Evolutionary conservation across 345 rosid species (phyloP).

Genomic region (Dovyalis caffra): DNA sequence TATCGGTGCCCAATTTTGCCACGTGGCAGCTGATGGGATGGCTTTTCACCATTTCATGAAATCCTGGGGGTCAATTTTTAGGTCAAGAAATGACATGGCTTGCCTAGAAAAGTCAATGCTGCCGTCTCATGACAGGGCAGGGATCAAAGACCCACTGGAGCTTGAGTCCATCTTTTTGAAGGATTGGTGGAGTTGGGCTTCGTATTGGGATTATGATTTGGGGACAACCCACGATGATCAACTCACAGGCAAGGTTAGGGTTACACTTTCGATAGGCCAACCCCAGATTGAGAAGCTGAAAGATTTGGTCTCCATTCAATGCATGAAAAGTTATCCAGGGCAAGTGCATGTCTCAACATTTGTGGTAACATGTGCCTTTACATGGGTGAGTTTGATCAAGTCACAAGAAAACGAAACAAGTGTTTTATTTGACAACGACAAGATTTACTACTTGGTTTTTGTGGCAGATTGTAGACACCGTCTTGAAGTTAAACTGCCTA

Average conservation of each 20-base stretch:
- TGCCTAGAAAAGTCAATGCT: background rate
- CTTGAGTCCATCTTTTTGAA: conserved; percentile 16
- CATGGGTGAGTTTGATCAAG: conserved; percentile 36
- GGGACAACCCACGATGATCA: background rate
- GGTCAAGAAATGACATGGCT: conserved; percentile 1
- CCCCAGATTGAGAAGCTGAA: conserved; percentile 22
- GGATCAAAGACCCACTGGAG: conserved; percentile 23
- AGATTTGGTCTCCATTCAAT: conserved; percentile 1
- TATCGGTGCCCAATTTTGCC: conserved; percentile 24
- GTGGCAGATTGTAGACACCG: conserved; percentile 28
- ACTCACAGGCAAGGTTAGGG: conserved; percentile 24
- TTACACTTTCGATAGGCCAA: conserved; percentile 25
- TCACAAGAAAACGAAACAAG: conserved; percentile 1
- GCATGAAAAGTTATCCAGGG: background rate
- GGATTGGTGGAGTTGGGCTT: conserved; percentile 12
- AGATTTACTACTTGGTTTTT: conserved; percentile 16
- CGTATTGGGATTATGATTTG: conserved; percentile 2
- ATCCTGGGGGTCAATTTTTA: conserved; percentile 34
- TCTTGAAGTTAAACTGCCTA: conserved; percentile 14
- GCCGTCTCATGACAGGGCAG: conserved; percentile 18
- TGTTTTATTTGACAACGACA: background rate
- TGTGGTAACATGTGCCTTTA: conserved; percentile 27
- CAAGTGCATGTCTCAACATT: conserved; percentile 25
- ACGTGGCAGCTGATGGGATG: conserved; percentile 42
- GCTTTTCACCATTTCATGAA: conserved; percentile 40